Conservation (phyloP, 192 early-diverging fungal genomes). For the Dimargaris xerosporica region DNA sequence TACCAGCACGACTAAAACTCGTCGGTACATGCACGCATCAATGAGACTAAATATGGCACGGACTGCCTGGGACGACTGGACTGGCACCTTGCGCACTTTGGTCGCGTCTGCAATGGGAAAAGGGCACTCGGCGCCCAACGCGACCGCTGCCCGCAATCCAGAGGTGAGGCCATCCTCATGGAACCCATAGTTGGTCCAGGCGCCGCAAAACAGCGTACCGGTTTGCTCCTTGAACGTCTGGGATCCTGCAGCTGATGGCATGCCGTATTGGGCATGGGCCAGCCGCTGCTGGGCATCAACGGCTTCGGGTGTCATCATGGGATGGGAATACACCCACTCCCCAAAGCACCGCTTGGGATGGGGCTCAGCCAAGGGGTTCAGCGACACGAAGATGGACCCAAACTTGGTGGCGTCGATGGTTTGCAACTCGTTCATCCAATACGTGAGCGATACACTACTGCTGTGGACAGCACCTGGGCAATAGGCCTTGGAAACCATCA, state of each 20-base stretch:
- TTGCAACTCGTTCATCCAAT: constrained; percentile 50
- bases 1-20: no score
- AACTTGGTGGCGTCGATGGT: constrained; percentile 24
- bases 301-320: constrained; percentile 21
- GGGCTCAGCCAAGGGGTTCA: constrained; percentile 40
- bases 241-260: background rate
- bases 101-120: constrained; percentile 11
- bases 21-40: no score
- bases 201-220: constrained; percentile 31
- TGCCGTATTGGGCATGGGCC: constrained; percentile 22
- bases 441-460: constrained; percentile 30
- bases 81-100: no score
- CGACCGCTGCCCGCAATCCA: constrained; percentile 32
- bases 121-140: constrained; percentile 29
- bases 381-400: constrained; percentile 38
- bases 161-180: constrained; percentile 47
- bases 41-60: no score
- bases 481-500: constrained; percentile 23
- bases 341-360: constrained; percentile 23
- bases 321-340: constrained; percentile 35
- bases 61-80: no score
- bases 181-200: constrained; percentile 55
- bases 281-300: constrained; percentile 34
- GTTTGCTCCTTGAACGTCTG: background rate
- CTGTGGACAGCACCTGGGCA: constrained; percentile 8